Conservation (phyloP, 257 asterid genomes). For the Paraleonurus japonicus region DNA sequence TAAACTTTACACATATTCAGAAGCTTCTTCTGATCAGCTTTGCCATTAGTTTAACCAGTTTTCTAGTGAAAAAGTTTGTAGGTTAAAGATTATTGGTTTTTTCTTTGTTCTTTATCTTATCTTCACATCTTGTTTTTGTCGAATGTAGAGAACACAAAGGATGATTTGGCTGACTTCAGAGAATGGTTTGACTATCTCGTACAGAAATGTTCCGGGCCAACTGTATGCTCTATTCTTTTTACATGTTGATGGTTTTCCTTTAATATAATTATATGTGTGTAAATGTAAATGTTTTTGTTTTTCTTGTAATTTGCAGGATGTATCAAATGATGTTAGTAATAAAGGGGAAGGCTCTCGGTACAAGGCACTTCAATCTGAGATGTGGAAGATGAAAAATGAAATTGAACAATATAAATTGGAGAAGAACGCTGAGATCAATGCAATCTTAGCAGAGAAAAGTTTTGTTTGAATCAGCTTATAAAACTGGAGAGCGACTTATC, state of each 20-base stretch:
- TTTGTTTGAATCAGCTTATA: conserved; percentile 72
- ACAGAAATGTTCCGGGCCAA: conserved; percentile 38
- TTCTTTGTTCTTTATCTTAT: conserved; percentile 4
- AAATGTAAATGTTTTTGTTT: neutral
- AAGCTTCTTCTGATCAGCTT: conserved; percentile 7
- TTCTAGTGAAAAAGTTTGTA: neutral
- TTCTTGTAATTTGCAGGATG: conserved; percentile 44
- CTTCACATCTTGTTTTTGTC: conserved; percentile 22
- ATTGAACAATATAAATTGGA: conserved; percentile 43
- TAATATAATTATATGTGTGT: neutral
- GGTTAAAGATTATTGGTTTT: neutral
- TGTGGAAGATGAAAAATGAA: conserved; percentile 54
- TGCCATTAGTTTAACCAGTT: neutral
- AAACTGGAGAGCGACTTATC: conserved; percentile 55
- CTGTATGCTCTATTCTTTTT: conserved; percentile 38
- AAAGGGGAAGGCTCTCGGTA: conserved; percentile 30
- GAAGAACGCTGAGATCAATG: conserved; percentile 49
- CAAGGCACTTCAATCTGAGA: conserved; percentile 47
- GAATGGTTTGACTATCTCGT: conserved; percentile 49
- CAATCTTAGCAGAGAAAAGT: conserved; percentile 62
- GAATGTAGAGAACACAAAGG: conserved; percentile 51
- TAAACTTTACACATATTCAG: conserved; percentile 3
- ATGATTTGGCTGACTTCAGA: conserved; percentile 59
- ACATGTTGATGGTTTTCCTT: neutral
- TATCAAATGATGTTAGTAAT: conserved; percentile 28